Base-by-base conservation (phyloP, 169 alveolate species). In the Plasmodium vivax region DNA sequence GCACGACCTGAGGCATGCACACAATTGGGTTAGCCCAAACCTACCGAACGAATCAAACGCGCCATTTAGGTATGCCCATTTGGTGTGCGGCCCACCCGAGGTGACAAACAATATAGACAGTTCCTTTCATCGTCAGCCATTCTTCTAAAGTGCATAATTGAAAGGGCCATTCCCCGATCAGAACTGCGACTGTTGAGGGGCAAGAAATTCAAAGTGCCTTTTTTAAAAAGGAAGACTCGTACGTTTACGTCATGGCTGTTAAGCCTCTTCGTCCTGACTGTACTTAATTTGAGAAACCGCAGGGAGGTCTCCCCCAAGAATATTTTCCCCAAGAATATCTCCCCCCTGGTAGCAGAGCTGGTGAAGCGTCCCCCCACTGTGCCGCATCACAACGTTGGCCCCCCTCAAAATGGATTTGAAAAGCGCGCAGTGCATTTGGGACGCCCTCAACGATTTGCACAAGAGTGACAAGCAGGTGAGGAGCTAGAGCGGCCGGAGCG, bases 381-480 rank as follows among this genome's bases (percentile, higher is more conserved):
- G 23, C 8, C 27, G 2, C 62, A 51, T 14, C 16, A 51, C 19
- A 51, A 51, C 62, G 16, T 51, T 51, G 8, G 8, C 23, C 62
- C 23, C 2, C 8, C 9, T 23, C 36, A 90, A 58, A 79, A 90
- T 90, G 94, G 94, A 90, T 80, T 51, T 90, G 1, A 81, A 90
- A 43, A 90, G 51, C 4, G 94, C 94, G n/a, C 84, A 81, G 71
- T 58, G 75, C 14, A 68, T 77, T 38, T 90, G 94, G 94, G 94
- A 90, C 45, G 47, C 79, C 73, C 73, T 90, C 8, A 90, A 90
- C 77, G 90, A 90, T 23, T 34, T 90, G 74, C 41, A 84, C 93
- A 84, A 84, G 27, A 84, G 45, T 84, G 84, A 84, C n/a, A 84
- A 84, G 56, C 83, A 84, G 93, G 93, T 84, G 71, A 34, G 23